phyloP scores from a whole-genome alignment of 495 filamentous ascomycete genomes.

The Penicillium dipodomyicola region DNA sequence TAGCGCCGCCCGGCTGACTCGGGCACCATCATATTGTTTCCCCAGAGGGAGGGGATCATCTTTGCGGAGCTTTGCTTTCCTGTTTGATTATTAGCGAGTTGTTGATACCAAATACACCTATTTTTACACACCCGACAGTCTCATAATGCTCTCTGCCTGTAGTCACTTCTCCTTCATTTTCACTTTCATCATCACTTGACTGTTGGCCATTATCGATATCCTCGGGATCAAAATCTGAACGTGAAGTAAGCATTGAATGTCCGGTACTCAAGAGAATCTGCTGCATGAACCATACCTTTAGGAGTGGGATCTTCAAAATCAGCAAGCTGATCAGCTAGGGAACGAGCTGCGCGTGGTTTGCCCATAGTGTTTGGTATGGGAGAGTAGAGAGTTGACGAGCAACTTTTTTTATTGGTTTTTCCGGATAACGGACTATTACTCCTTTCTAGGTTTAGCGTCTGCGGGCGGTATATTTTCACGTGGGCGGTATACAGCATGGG shows the following conservation, averaged over 20 bases:
- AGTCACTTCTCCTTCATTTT: constrained; percentile 40
- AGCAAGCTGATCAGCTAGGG: constrained; percentile 64
- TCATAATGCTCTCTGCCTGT: constrained; percentile 80
- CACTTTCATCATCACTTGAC: constrained; percentile 54
- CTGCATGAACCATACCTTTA: constrained; percentile 45
- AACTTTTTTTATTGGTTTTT: constrained; percentile 37
- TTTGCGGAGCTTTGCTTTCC: constrained; percentile 83
- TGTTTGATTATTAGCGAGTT: constrained; percentile 30
- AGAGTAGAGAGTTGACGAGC: constrained; percentile 14
- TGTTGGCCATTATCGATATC: constrained; percentile 55
- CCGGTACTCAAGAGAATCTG: not conserved
- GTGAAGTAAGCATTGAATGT: constrained; percentile 13
- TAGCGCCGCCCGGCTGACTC: constrained; percentile 71
- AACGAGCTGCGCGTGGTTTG: constrained; percentile 30
- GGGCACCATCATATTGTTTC: constrained; percentile 76
- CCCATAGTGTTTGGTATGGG: constrained; percentile 24
- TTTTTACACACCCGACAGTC: constrained; percentile 61
- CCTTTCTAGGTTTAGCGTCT: constrained; percentile 14
- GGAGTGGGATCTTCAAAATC: constrained; percentile 62
- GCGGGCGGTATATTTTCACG: constrained; percentile 1
- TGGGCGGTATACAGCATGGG: not conserved
- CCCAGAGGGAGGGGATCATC: constrained; percentile 59
- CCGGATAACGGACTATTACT: constrained; percentile 32
- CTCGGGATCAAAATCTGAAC: constrained; percentile 85
- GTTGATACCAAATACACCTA: constrained; percentile 7